Base-by-base conservation (phyloP, 2,329 filamentous ascomycete species). In the Pseudonectria foliicola region DNA sequence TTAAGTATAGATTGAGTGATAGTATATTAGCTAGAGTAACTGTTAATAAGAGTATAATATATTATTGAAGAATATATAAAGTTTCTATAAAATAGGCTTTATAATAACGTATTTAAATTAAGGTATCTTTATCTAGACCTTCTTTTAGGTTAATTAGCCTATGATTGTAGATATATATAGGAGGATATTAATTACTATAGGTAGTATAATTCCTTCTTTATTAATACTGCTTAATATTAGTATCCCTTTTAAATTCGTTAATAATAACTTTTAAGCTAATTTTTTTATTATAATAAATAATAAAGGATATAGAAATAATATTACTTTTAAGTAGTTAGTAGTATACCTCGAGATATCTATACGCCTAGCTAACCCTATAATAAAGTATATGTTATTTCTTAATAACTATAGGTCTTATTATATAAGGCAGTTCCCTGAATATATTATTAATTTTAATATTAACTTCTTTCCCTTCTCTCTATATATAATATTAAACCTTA, bases 51-150 rank as follows among this genome's bases (percentile, higher is more conserved):
- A n/a, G n/a, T n/a, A n/a, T n/a, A n/a, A n/a, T n/a, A n/a, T n/a
- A n/a, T n/a, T n/a, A n/a, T n/a, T n/a, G n/a, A 24, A 7, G 10
- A 32, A 36, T 36, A 36, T 36, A 31, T 36, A 32, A 11, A 36
- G 31, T 31, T 26, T 31, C 21, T 21, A 36, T 28, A 27, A 32
- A 13, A 32, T 21, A 26, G 16, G 23, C 14, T 32, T 36, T 36
- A 36, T 36, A 32, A 23, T 36, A n/a, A 32, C 10, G 4, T 32
- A 31, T 31, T n/a, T 32, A 21, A 15, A 15, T 12, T 31, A 4
- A 27, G 25, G 16, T 21, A 35, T 35, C 18, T 7, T 18, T 7
- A 6, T 37, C n/a, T 32, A 28, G 3, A 37, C 15, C 16, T 32
- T 15, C 7, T 25, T 10, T 6, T 7, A 30, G 29, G 27, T 35